Conservation (phyloP, 257 asterid species). For the Dorcoceras hygrometricum region DNA sequence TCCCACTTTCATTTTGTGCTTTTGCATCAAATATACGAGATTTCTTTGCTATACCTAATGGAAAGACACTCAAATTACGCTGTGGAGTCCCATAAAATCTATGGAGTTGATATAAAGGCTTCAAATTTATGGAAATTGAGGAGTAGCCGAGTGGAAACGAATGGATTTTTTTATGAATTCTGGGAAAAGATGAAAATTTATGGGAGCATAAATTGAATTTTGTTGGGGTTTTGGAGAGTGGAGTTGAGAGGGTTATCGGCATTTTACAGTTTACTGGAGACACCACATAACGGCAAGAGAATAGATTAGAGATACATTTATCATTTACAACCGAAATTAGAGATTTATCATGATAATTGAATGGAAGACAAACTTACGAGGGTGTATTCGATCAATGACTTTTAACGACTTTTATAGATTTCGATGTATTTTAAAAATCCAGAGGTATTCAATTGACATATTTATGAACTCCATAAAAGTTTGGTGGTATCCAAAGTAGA, state of each 20-base stretch:
- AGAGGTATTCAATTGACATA: no score
- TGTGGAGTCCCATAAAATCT: slow-evolving; percentile 28
- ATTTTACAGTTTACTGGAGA: slow-evolving; percentile 15
- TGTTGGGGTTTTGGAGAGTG: slow-evolving; percentile 31
- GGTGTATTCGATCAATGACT: no score
- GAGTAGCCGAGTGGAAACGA: slow-evolving; percentile 23
- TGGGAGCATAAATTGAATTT: slow-evolving; percentile 18
- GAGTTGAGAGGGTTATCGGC: slow-evolving; percentile 46
- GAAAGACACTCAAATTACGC: slow-evolving; percentile 25
- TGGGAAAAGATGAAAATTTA: slow-evolving; percentile 21
- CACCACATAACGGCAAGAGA: background rate
- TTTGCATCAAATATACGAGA: slow-evolving; percentile 33
- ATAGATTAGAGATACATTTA: no score
- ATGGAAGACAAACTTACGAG: no score
- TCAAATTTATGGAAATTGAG: slow-evolving; percentile 22
- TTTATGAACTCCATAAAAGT: no score
- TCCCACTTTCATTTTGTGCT: slow-evolving; percentile 40
- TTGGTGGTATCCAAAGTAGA: no score
- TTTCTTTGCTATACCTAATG: slow-evolving; percentile 22
- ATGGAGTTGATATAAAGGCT: slow-evolving; percentile 29
- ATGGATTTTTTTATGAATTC: slow-evolving; percentile 21
- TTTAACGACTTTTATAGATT: no score
- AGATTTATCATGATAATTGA: no score
- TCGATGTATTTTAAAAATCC: no score
- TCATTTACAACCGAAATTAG: no score